Percentiles rank a stretch among this genome's conserved stretches.
These are phyloP conservation scores for Poronia punctata DNA, from an alignment of 495 filamentous ascomycete genomes.

Conservation along the genomic window DNA sequence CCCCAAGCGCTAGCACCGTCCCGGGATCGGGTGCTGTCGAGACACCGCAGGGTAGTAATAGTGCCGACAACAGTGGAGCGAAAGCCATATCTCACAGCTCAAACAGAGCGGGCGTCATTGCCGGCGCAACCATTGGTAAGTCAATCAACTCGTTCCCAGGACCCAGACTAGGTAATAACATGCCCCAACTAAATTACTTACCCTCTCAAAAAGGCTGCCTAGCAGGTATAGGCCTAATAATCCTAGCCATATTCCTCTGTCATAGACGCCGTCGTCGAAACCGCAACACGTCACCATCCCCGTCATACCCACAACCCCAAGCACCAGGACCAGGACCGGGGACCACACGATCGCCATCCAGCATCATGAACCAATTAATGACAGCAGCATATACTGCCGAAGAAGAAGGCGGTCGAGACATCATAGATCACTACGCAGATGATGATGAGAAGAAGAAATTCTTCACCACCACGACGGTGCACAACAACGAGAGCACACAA, in stretches of 20 bases:
- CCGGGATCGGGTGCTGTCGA: neutral
- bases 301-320: neutral
- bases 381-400: slow-evolving; percentile 3
- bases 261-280: neutral
- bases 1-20: too few species aligned
- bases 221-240: neutral
- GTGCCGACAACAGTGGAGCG: neutral
- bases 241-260: slow-evolving; percentile 1
- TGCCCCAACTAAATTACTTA: neutral
- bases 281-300: neutral
- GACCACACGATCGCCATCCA: slow-evolving; percentile 2
- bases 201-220: neutral
- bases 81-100: neutral
- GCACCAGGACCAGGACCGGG: neutral
- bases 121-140: slow-evolving; percentile 1
- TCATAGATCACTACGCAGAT: slow-evolving; percentile 1
- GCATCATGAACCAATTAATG: slow-evolving; percentile 7
- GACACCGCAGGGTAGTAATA: neutral
- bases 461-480: neutral
- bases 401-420: neutral
- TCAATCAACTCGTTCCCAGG: neutral
- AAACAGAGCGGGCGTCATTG: slow-evolving; percentile 1
- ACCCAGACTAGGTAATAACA: neutral
- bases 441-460: slow-evolving; percentile 1
- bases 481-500: neutral